Conservation (phyloP, 148 eudicot genomes). For the Vaccinium darrowii region DNA sequence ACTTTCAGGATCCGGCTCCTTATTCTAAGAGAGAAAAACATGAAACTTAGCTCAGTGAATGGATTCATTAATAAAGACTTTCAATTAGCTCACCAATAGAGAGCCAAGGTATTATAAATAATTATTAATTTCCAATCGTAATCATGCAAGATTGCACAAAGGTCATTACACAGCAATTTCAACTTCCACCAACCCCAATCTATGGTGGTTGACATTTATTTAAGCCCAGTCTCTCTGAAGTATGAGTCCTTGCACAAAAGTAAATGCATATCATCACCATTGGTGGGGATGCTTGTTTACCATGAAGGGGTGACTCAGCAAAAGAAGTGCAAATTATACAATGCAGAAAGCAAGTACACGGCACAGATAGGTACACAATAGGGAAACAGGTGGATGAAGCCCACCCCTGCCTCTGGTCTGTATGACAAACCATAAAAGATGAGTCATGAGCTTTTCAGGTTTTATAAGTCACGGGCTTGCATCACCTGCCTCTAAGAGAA, state of each 20-base stretch:
- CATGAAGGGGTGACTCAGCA: neutral
- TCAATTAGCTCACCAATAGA: slow-evolving; percentile 3
- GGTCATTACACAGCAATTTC: neutral
- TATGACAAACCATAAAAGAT: neutral
- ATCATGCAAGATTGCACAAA: neutral
- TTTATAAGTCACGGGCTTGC: neutral
- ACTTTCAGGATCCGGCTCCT: slow-evolving; percentile 43
- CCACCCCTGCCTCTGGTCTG: neutral
- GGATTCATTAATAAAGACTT: neutral
- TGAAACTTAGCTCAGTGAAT: neutral
- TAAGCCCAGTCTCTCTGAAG: neutral
- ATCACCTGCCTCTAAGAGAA: neutral
- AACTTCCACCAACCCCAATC: neutral
- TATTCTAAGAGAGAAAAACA: slow-evolving; percentile 36
- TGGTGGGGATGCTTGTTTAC: neutral
- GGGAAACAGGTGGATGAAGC: neutral
- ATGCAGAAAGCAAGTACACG: neutral
- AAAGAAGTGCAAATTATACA: neutral
- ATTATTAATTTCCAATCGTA: neutral
- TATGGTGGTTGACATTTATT: neutral
- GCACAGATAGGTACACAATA: neutral
- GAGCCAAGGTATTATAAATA: neutral
- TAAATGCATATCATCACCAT: neutral
- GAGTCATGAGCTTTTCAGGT: slow-evolving; percentile 2
- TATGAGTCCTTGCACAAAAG: neutral